Conservation (phyloP, 352 stramenopile genomes). For the Phytophthora podocarpi region DNA sequence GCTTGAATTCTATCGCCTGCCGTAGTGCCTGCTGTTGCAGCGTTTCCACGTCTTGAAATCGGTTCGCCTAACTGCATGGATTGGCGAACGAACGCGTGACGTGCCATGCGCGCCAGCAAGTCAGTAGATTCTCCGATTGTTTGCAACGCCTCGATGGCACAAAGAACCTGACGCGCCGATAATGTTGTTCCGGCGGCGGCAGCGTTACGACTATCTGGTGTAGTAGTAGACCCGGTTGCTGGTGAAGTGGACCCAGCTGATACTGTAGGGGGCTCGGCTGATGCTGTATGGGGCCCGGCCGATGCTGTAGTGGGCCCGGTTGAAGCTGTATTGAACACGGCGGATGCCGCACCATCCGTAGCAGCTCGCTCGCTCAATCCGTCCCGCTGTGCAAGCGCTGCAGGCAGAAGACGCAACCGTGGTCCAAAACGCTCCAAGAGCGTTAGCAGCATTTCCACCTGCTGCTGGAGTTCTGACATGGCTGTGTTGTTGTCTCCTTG, state of each 20-base stretch:
- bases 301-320: neutral
- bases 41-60: slow-evolving; percentile 14
- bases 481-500: slow-evolving; percentile 24
- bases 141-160: slow-evolving; percentile 60
- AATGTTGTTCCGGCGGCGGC: slow-evolving; percentile 5
- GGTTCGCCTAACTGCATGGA: slow-evolving; percentile 32
- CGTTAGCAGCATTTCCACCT: slow-evolving; percentile 52
- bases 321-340: neutral
- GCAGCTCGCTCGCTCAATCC: slow-evolving; percentile 14
- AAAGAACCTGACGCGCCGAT: slow-evolving; percentile 33
- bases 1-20: slow-evolving; percentile 8
- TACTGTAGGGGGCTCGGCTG: neutral
- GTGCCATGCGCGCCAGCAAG: slow-evolving; percentile 51
- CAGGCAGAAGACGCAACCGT: slow-evolving; percentile 49
- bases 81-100: slow-evolving; percentile 58
- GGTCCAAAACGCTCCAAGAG: slow-evolving; percentile 56
- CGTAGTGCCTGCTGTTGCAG: neutral
- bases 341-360: neutral
- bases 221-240: neutral
- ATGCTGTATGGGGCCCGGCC: neutral
- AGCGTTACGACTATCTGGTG: neutral
- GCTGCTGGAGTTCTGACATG: slow-evolving; percentile 49
- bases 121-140: slow-evolving; percentile 58
- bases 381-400: slow-evolving; percentile 45
- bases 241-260: neutral